Conservation (phyloP, 768 basidiomycete genomes). For the Fibroporia radiculosa region DNA sequence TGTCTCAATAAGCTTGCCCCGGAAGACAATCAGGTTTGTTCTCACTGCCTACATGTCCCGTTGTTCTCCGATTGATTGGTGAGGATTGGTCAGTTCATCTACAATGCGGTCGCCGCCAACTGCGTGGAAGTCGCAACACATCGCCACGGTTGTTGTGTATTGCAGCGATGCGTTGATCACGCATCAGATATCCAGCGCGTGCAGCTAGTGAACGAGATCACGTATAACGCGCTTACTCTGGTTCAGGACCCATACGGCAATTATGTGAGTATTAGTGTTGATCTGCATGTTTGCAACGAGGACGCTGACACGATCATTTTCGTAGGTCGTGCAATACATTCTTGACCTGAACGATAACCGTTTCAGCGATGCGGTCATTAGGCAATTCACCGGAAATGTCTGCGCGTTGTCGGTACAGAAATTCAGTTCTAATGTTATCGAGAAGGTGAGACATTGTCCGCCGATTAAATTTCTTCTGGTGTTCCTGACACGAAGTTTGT, state of each 20-base stretch:
- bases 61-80: background rate
- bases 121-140: conserved; percentile 98
- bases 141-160: conserved; percentile 96
- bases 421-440: conserved; percentile 98
- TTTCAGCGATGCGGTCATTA: conserved; percentile 95
- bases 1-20: conserved; percentile 97
- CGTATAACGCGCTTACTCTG: conserved; percentile 93
- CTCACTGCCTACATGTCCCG: background rate
- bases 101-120: conserved; percentile 97
- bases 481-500: conserved; percentile 3
- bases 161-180: conserved; percentile 97
- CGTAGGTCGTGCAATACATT: conserved; percentile 95
- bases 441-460: conserved; percentile 52
- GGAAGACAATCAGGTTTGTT: conserved; percentile 88
- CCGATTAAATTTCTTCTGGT: background rate
- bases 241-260: conserved; percentile 97
- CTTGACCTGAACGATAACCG: conserved; percentile 97
- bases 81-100: conserved; percentile 68
- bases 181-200: conserved; percentile 92
- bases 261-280: conserved; percentile 48
- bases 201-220: conserved; percentile 98
- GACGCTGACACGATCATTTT: background rate
- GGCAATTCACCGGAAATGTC: conserved; percentile 96
- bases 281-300: background rate
- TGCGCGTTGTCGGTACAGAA: conserved; percentile 98